Evolutionary conservation across 1,284 basidiomycete species (phyloP).

Genomic region (Moesziomyces antarcticus): DNA sequence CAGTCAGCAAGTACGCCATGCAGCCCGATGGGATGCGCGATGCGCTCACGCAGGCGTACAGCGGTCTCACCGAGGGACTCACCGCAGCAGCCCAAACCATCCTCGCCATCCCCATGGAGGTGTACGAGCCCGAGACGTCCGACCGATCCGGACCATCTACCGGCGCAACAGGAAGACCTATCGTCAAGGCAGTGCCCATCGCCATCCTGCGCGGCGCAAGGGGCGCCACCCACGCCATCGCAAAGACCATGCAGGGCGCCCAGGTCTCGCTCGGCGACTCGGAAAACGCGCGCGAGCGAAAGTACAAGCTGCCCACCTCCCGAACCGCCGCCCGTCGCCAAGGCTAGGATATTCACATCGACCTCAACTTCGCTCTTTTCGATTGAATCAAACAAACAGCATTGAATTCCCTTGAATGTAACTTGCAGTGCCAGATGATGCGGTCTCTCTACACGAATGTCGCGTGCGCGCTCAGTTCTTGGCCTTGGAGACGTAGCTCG

Average conservation of each 20-base stretch:
- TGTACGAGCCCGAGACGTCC: constrained; percentile 79
- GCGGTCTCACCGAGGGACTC: constrained; percentile 75
- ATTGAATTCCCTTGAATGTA: too few species aligned
- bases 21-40: constrained; percentile 86
- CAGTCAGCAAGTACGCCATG: constrained; percentile 86
- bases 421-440: too few species aligned
- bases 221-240: constrained; percentile 92
- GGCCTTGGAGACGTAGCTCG: constrained; percentile 21
- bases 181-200: constrained; percentile 94
- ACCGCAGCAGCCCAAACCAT: constrained; percentile 97
- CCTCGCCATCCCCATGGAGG: constrained; percentile 97
- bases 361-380: background rate
- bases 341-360: background rate
- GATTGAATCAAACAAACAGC: background rate
- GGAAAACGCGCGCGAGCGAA: constrained; percentile 44
- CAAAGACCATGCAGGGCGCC: constrained; percentile 91
- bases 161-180: constrained; percentile 71
- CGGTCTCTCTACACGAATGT: too few species aligned
- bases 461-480: background rate
- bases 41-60: constrained; percentile 90
- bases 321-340: background rate
- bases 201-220: constrained; percentile 96
- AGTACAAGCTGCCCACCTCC: constrained; percentile 47
- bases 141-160: constrained; percentile 55
- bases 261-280: constrained; percentile 75